Conservation (phyloP, 805 yeast genomes). For the Saccharomycopsis sp. region DNA sequence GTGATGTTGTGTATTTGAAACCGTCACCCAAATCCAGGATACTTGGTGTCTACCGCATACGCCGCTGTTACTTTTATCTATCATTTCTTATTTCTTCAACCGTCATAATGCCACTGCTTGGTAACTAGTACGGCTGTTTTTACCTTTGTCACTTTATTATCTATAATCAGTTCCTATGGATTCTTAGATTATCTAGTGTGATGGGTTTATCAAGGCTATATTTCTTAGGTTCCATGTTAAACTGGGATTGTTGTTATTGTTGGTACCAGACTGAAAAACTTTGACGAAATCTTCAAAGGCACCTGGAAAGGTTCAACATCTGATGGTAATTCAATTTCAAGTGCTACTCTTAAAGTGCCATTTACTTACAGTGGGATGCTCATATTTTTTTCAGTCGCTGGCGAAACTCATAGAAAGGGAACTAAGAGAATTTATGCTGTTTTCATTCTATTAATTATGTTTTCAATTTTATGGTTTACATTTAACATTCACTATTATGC, state of each 20-base stretch:
- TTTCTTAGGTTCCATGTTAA: slow-evolving; percentile 30
- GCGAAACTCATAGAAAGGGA: slow-evolving; percentile 24
- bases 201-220: slow-evolving; percentile 32
- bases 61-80: slow-evolving; percentile 34
- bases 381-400: slow-evolving; percentile 34
- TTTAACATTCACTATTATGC: slow-evolving; percentile 32
- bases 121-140: slow-evolving; percentile 31
- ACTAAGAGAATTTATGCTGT: slow-evolving; percentile 25
- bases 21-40: slow-evolving; percentile 33
- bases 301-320: slow-evolving; percentile 36
- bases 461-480: slow-evolving; percentile 29
- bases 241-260: slow-evolving; percentile 33
- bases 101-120: slow-evolving; percentile 27
- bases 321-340: slow-evolving; percentile 37
- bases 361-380: slow-evolving; percentile 37
- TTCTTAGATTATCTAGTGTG: slow-evolving; percentile 29
- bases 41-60: slow-evolving; percentile 31
- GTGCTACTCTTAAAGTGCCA: slow-evolving; percentile 37
- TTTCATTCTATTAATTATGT: slow-evolving; percentile 30
- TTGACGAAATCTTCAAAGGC: slow-evolving; percentile 31
- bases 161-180: slow-evolving; percentile 27
- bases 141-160: slow-evolving; percentile 24
- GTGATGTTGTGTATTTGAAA: slow-evolving; percentile 34
- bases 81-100: slow-evolving; percentile 33
- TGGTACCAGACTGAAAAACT: slow-evolving; percentile 30